phyloP scores from a whole-genome alignment of 2,329 filamentous ascomycete genomes.

The Emergomyces africanus region DNA sequence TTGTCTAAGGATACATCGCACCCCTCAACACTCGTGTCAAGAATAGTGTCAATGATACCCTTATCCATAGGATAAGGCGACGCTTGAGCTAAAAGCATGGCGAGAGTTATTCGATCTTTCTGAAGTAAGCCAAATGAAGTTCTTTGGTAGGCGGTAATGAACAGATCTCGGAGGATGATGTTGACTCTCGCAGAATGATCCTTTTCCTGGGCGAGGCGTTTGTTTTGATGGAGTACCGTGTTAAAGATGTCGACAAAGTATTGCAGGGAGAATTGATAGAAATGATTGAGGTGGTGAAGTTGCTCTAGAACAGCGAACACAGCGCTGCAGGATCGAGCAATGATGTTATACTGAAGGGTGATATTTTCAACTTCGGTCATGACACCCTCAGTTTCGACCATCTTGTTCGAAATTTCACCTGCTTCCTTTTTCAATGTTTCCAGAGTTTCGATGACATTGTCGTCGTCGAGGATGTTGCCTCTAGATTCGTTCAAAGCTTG shows the following conservation, averaged over 20 bases:
- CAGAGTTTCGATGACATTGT: conserved; percentile 94
- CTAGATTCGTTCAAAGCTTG: conserved; percentile 95
- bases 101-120: conserved; percentile 86
- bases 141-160: conserved; percentile 80
- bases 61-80: conserved; percentile 96
- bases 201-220: conserved; percentile 54
- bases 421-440: conserved; percentile 98
- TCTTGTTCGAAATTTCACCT: conserved; percentile 90
- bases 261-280: conserved; percentile 97
- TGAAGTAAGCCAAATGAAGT: conserved; percentile 89
- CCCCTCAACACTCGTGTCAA: conserved; percentile 65
- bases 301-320: conserved; percentile 96
- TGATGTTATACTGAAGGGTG: conserved; percentile 83
- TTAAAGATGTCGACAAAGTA: conserved; percentile 99
- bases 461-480: conserved; percentile 95
- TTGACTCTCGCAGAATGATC: conserved; percentile 72
- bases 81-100: conserved; percentile 88
- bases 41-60: conserved; percentile 68
- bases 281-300: conserved; percentile 95
- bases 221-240: conserved; percentile 70
- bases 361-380: conserved; percentile 97
- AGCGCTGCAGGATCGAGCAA: conserved; percentile 89
- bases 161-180: conserved; percentile 81
- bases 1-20: conserved; percentile 62
- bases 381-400: conserved; percentile 90